Base-by-base conservation (phyloP, 1,284 basidiomycete genomes). In the Ganoderma lingzhi region DNA sequence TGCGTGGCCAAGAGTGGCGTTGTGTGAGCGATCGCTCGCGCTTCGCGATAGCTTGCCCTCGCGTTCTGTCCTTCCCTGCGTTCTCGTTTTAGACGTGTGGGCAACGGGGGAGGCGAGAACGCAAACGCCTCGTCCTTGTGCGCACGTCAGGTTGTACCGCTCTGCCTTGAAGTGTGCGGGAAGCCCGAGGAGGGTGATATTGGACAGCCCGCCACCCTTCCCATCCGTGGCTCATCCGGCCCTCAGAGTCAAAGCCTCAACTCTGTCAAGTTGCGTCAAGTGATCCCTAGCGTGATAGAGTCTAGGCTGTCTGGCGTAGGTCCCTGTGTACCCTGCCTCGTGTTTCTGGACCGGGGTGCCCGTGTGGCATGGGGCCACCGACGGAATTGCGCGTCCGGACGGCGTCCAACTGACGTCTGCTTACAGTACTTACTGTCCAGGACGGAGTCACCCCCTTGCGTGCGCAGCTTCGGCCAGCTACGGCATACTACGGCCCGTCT, bases 291-390 rank as follows among this genome's bases (percentile, higher is more conserved):
- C 30, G 56, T 8, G 35, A 39, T 39, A 6, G n/a, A 9, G n/a
- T 6, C 56, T 23, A 59, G 56, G 17, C 30, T 17, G 35, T 37
- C 56, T 15, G 6, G 17, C 32, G 67, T 70, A 70, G 71, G 71
- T 70, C 67, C 71, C 63, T 67, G 55, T 72, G 71, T 69, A 64
- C 65, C 69, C 67, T 28, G 65, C 67, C 65, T 69, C 71, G 63
- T 70, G 71, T 60, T 37, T 55, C 28, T 41, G 35, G 64, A 66
- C 61, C 64, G 45, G 59, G 65, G 59, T 28, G n/a, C 28, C 37
- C 30, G 19, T 28, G 28, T 9, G n/a, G 56, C 19, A 6, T 19
- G 56, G 10, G 17, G 6, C 15, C 5, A 15, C 53, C 53, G 56
- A 12, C 37, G 56, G 56, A 23, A 37, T 23, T n/a, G 17, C 12